Conservation (phyloP, 1,284 basidiomycete genomes). For the Veloboletus limbatus region DNA sequence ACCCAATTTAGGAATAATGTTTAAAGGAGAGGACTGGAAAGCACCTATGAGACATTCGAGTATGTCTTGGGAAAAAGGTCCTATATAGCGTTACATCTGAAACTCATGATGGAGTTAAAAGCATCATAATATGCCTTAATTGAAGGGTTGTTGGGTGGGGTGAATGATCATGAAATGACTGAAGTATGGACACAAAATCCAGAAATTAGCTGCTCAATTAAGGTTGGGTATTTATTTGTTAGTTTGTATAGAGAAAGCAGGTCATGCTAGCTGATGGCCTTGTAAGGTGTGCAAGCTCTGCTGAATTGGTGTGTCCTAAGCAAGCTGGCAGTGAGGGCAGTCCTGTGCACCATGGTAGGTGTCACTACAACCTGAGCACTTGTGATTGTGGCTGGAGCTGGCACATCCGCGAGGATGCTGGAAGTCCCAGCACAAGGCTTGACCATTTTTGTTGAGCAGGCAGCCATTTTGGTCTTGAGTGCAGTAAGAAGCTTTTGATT, state of each 20-base stretch:
- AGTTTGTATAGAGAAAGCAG: constrained; percentile 9
- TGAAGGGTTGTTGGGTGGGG: constrained; percentile 2
- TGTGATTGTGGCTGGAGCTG: not conserved
- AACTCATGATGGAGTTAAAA: constrained; percentile 2
- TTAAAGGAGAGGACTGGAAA: constrained; percentile 9
- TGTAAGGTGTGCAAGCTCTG: constrained; percentile 25
- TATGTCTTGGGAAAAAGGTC: not conserved
- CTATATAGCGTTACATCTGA: constrained; percentile 2
- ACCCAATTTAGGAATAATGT: constrained; percentile 7
- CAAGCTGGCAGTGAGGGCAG: constrained; percentile 20
- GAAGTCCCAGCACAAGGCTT: constrained; percentile 2
- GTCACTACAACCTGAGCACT: constrained; percentile 27
- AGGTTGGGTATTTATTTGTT: constrained; percentile 14
- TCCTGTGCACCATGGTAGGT: constrained; percentile 25
- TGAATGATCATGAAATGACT: not conserved
- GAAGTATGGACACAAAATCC: not conserved
- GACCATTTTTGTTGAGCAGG: not conserved
- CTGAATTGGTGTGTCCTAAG: not conserved
- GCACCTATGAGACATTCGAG: constrained; percentile 1
- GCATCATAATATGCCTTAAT: not conserved
- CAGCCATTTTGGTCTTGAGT: not conserved
- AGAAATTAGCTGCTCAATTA: not conserved
- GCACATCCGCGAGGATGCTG: not conserved
- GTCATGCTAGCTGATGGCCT: too few relatives aligned
- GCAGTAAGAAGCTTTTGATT: not conserved